A percentile compares a stretch with the other conserved stretches of the same genome.
These are phyloP conservation scores for Colletotrichum costaricense DNA, from an alignment of 2,329 filamentous ascomycete species.

Conservation along the genomic window DNA sequence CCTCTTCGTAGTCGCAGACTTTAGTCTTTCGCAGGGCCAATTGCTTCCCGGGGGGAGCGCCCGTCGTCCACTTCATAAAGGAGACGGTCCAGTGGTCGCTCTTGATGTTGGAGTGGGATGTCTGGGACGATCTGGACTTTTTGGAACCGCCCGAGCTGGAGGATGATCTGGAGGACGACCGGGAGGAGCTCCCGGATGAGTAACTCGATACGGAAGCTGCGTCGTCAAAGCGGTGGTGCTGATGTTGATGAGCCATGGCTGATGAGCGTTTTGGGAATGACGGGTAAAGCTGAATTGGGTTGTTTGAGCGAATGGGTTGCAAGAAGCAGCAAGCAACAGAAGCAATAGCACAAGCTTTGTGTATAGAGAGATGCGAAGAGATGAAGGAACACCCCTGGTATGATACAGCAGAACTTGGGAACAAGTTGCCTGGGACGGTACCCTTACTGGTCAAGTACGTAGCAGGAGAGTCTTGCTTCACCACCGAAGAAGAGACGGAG, in stretches of 20 bases:
- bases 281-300: neutral
- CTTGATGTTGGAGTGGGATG: constrained; percentile 31
- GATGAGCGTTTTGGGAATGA: neutral
- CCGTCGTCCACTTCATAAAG: constrained; percentile 35
- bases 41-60: constrained; percentile 25
- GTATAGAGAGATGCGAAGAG: neutral
- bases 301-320: neutral
- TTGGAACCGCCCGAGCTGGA: constrained; percentile 33
- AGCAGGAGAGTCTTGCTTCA: constrained; percentile 17
- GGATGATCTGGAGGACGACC: constrained; percentile 31
- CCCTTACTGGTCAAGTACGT: neutral
- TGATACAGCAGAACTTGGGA: constrained; percentile 4
- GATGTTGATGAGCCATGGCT: constrained; percentile 28
- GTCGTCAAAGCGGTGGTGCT: constrained; percentile 20
- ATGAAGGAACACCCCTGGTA: neutral
- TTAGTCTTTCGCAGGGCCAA: constrained; percentile 32
- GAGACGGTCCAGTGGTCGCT: constrained; percentile 30
- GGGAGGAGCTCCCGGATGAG: constrained; percentile 27
- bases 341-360: neutral
- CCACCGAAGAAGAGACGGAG: constrained; percentile 30
- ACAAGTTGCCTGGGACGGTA: neutral
- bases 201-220: constrained; percentile 26
- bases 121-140: constrained; percentile 31
- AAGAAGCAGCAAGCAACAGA: neutral
- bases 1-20: constrained; percentile 16